phyloP scores from a whole-genome alignment of 2,329 filamentous ascomycete species.

The Lanzia echinophila region DNA sequence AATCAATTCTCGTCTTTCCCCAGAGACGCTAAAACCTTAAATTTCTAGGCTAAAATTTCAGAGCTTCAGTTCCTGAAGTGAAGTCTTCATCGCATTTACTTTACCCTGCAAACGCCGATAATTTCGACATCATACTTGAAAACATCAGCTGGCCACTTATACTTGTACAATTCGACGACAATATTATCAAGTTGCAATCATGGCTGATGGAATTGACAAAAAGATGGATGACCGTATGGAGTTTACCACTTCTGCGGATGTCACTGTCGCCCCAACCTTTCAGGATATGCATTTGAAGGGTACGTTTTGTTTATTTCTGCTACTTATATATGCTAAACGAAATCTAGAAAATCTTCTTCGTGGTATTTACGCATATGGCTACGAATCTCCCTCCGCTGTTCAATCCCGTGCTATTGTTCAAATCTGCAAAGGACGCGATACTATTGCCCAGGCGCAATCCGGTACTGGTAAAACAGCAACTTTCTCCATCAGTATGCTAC shows the following conservation, averaged over 20 bases:
- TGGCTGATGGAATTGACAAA: constrained; percentile 88
- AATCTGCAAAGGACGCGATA: constrained; percentile 97
- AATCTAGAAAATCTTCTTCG: constrained; percentile 72
- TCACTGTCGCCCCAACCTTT: constrained; percentile 88
- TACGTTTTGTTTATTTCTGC: constrained; percentile 27
- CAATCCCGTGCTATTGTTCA: constrained; percentile 98
- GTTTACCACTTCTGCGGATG: constrained; percentile 96
- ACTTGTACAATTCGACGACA: neutral
- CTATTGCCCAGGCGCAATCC: constrained; percentile 95
- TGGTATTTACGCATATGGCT: constrained; percentile 96
- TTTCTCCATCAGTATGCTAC: constrained; percentile 92
- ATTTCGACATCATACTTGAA: neutral
- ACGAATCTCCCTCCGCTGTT: constrained; percentile 95
- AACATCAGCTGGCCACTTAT: constrained; percentile 4
- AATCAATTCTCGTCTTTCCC: constrained; percentile 16
- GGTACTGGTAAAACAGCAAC: constrained; percentile 96
- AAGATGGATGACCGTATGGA: constrained; percentile 95
- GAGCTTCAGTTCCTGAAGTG: neutral
- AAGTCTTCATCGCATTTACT: constrained; percentile 3
- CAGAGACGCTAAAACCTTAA: constrained; percentile 11
- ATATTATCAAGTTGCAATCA: constrained; percentile 35
- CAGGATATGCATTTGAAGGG: constrained; percentile 90
- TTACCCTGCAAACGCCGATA: neutral
- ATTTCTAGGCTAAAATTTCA: constrained; percentile 15
- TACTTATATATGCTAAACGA: constrained; percentile 32